A percentile compares a stretch with the other conserved stretches of the same genome.
Conservation (phyloP, 2,329 filamentous ascomycete species). For the Colletotrichum kahawae region DNA sequence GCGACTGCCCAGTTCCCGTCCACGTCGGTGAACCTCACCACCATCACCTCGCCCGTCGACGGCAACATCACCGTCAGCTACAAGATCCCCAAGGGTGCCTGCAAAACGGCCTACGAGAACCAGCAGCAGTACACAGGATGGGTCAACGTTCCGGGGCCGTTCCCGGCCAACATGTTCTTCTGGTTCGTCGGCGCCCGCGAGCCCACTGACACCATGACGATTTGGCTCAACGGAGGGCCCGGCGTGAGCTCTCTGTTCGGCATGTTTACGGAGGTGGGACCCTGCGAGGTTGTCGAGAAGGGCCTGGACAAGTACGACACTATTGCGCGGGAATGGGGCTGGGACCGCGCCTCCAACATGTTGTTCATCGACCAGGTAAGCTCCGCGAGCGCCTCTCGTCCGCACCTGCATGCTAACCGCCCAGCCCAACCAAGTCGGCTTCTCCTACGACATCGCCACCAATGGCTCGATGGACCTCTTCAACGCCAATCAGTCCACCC, state of each 20-base stretch:
- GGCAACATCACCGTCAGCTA: conserved; percentile 70
- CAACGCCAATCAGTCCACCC: conserved; percentile 41
- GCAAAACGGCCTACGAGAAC: conserved; percentile 65
- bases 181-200: conserved; percentile 54
- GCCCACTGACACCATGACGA: conserved; percentile 48
- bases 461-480: conserved; percentile 63
- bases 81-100: conserved; percentile 65
- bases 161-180: conserved; percentile 56
- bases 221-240: conserved; percentile 73
- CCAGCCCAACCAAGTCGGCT: conserved; percentile 72
- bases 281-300: conserved; percentile 54
- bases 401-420: conserved; percentile 30
- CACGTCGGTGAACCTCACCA: conserved; percentile 48
- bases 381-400: conserved; percentile 25
- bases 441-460: conserved; percentile 68
- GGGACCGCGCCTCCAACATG: conserved; percentile 62
- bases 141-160: conserved; percentile 64
- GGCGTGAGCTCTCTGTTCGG: conserved; percentile 69
- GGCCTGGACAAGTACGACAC: conserved; percentile 57
- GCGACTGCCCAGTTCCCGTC: conserved; percentile 19
- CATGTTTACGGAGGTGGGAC: conserved; percentile 65
- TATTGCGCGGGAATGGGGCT: conserved; percentile 64
- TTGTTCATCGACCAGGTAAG: conserved; percentile 62
- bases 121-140: conserved; percentile 77
- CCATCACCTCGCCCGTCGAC: conserved; percentile 67